phyloP scores from a whole-genome alignment of 2,329 filamentous ascomycete species.

The Penicillium sp. region DNA sequence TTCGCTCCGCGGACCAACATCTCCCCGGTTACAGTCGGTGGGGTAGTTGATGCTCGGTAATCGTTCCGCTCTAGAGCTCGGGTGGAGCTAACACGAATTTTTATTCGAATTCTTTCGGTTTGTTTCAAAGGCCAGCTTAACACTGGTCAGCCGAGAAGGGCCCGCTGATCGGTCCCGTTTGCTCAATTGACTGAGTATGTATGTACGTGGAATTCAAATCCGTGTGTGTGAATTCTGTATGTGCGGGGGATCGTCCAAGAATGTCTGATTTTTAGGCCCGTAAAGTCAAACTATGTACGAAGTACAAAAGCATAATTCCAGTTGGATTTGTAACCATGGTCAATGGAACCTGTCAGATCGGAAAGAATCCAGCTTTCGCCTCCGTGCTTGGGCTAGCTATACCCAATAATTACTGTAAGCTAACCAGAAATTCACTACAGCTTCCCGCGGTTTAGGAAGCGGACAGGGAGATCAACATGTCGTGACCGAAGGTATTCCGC shows the following conservation, averaged over 20 bases:
- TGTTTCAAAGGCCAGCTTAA: not conserved
- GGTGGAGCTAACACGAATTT: conserved; percentile 7
- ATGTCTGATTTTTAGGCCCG: not conserved
- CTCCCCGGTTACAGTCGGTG: conserved; percentile 17
- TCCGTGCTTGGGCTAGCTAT: not conserved
- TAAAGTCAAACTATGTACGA: too few relatives aligned
- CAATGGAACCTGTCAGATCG: not conserved
- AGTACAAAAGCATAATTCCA: too few relatives aligned
- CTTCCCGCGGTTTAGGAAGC: conserved; percentile 33
- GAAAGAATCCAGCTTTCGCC: not conserved
- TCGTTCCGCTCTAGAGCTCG: not conserved
- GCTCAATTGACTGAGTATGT: not conserved
- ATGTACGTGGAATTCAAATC: not conserved
- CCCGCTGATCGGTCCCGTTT: not conserved
- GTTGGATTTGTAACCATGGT: not conserved
- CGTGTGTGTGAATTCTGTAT: not conserved
- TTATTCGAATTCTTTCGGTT: not conserved
- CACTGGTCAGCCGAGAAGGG: conserved; percentile 3
- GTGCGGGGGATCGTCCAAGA: not conserved
- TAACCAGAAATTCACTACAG: conserved; percentile 11
- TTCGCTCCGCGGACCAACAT: conserved; percentile 15
- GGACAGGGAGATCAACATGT: conserved; percentile 37
- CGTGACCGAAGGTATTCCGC: conserved; percentile 39
- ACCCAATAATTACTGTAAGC: not conserved
- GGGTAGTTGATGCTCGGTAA: not conserved